A percentile compares a stretch with the other conserved stretches of the same genome.
Evolutionary conservation across 352 stramenopile species (phyloP).

Genomic region (Globisporangium heterothallicum): DNA sequence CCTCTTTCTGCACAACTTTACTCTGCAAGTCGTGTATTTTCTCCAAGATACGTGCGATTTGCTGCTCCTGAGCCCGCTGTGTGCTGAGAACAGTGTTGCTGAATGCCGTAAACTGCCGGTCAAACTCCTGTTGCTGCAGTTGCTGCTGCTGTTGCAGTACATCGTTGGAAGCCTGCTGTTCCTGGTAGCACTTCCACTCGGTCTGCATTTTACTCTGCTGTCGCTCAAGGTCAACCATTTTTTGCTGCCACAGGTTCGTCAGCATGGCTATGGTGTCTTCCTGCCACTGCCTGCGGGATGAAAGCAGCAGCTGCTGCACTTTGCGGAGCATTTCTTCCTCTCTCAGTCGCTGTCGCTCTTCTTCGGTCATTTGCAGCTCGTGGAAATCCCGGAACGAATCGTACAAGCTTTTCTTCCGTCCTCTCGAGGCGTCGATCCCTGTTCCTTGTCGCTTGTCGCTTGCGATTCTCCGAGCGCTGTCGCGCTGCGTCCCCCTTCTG

Average conservation of each 20-base stretch:
- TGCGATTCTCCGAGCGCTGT: neutral
- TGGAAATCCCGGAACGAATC: slow-evolving; percentile 46
- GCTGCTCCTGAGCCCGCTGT: slow-evolving; percentile 27
- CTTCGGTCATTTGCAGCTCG: slow-evolving; percentile 31
- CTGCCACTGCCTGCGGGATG: slow-evolving; percentile 16
- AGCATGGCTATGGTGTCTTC: neutral
- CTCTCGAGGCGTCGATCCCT: neutral
- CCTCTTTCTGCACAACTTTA: slow-evolving; percentile 19
- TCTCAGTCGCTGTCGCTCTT: slow-evolving; percentile 17
- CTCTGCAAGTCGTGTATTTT: slow-evolving; percentile 16
- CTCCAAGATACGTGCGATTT: slow-evolving; percentile 12
- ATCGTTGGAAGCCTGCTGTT: slow-evolving; percentile 15
- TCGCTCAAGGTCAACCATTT: slow-evolving; percentile 7
- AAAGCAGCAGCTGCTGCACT: slow-evolving; percentile 35
- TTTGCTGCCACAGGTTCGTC: slow-evolving; percentile 6
- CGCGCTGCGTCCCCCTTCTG: neutral
- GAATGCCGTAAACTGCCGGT: slow-evolving; percentile 18
- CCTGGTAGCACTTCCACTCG: slow-evolving; percentile 14
- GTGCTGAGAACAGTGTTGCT: slow-evolving; percentile 17
- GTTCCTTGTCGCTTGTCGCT: neutral
- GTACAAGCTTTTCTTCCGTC: slow-evolving; percentile 33
- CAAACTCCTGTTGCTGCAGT: slow-evolving; percentile 22
- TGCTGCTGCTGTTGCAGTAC: slow-evolving; percentile 18
- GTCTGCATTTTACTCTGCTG: slow-evolving; percentile 12
- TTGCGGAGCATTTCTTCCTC: slow-evolving; percentile 37